Base-by-base conservation (phyloP, 768 basidiomycete species). In the Sarcomyxa edulis region DNA sequence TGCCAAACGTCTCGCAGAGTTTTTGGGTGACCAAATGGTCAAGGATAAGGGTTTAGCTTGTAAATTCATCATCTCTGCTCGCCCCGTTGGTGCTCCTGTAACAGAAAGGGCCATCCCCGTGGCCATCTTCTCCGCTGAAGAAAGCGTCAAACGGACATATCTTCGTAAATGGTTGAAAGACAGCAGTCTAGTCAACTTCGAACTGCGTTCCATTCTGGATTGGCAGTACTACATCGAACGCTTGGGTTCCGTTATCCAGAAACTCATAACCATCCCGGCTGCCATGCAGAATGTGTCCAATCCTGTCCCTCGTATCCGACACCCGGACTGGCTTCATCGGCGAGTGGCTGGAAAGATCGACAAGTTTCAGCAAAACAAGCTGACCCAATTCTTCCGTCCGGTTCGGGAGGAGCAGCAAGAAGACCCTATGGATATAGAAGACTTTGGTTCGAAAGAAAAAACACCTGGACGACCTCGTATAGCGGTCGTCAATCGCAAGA, bases 151-250 rank as follows among this genome's bases (percentile, higher is more conserved):
- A 62, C 75, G 84, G 19, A 78, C 74, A 19, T 98, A 92, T 61
- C 75, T 99, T 29, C 84, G 91, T 32, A 93, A 88, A 59, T 99
- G 96, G 96, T 72, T 99, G 44, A 97, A 93, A 62, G 93, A 99
- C 57, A 91, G 82, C 55, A 77, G 82, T 47, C 69, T 98, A 25
- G 64, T 75, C 24, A 84, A 78, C 48, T 97, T 99, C 49, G 94
- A 98, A 37, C 66, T 99, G 29, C 83, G 96, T 12, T 81, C 86
- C 12, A 96, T 99, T 48, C 72, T 99, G 44, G 96, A 99, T 56
- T 99, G 96, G 96, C 77, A 81, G 22, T 99, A 99, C 60, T 99
- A 98, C 65, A 94, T 97, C 51, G 96, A 98, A 53, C 84, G 96
- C 12, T 62, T 99, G 16, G 96, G 96, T 5, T 96, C 93, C 2